These are phyloP conservation scores for Penicillium sp. DNA, from an alignment of 2,329 filamentous ascomycete species.

Conservation along the genomic window DNA sequence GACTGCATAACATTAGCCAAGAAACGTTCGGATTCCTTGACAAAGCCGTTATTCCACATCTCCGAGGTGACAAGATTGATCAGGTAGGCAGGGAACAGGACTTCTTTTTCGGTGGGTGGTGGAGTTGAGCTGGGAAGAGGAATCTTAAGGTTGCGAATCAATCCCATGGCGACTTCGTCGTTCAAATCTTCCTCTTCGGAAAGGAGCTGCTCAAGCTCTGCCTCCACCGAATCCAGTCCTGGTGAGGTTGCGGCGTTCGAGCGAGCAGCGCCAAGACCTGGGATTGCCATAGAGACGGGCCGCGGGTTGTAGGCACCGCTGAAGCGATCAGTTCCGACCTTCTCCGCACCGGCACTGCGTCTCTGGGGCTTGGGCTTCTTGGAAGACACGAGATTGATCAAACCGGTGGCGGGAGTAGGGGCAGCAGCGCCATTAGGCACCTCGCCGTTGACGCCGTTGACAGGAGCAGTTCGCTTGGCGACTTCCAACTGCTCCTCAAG, in stretches of 20 bases:
- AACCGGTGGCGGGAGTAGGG: conserved; percentile 64
- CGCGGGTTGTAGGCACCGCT: conserved; percentile 91
- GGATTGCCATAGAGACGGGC: conserved; percentile 92
- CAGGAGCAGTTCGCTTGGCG: conserved; percentile 73
- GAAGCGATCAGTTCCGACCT: conserved; percentile 82
- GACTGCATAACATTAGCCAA: conserved; percentile 99
- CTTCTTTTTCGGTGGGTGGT: conserved; percentile 95
- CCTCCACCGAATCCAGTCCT: conserved; percentile 84
- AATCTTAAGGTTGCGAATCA: conserved; percentile 96
- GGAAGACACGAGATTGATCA: conserved; percentile 94
- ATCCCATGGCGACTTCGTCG: conserved; percentile 92
- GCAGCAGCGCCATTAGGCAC: conserved; percentile 61
- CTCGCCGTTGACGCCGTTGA: conserved; percentile 63
- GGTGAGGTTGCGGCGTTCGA: conserved; percentile 78
- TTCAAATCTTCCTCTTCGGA: conserved; percentile 95
- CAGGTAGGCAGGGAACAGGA: conserved; percentile 96
- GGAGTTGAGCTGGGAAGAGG: conserved; percentile 83
- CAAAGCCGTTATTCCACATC: conserved; percentile 99
- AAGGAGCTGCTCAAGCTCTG: conserved; percentile 89
- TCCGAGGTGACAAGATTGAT: conserved; percentile 99
- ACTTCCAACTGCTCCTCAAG: conserved; percentile 90
- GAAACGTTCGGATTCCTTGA: conserved; percentile 98
- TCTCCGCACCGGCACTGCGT: conserved; percentile 84
- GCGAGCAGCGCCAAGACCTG: conserved; percentile 53
- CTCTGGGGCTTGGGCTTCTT: conserved; percentile 87